phyloP scores from a whole-genome alignment of 148 eudicot species.

The Cornus florida region DNA sequence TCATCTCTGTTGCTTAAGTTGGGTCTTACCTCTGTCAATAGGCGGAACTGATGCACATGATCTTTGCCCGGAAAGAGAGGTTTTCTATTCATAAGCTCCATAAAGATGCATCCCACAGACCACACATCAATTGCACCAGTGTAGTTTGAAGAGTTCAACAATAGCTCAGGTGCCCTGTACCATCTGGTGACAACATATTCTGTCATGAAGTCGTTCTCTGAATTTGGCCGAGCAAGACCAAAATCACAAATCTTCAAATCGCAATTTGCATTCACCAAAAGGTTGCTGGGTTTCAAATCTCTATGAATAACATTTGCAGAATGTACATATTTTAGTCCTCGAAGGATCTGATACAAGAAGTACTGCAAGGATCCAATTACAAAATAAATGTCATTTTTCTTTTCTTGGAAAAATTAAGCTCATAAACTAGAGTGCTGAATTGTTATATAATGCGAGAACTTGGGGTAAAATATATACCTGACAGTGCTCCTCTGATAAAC shows the following conservation, averaged over 20 bases:
- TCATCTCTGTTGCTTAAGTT: not conserved
- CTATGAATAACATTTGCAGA: slow-evolving; percentile 88
- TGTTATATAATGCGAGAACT: not conserved
- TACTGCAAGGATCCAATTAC: slow-evolving; percentile 50
- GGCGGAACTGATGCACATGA: slow-evolving; percentile 83
- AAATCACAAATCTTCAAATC: slow-evolving; percentile 89
- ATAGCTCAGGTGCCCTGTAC: slow-evolving; percentile 90
- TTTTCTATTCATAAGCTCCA: slow-evolving; percentile 85
- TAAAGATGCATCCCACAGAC: slow-evolving; percentile 93
- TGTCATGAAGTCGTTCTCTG: slow-evolving; percentile 83
- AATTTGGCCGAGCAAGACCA: slow-evolving; percentile 82
- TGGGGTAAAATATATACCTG: slow-evolving; percentile 48
- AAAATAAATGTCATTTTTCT: slow-evolving; percentile 10
- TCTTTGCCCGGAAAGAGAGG: slow-evolving; percentile 84
- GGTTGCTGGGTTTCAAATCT: slow-evolving; percentile 85
- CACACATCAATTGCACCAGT: slow-evolving; percentile 86
- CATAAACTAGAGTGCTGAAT: not conserved
- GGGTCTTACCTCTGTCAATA: slow-evolving; percentile 69
- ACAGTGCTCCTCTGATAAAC: slow-evolving; percentile 87
- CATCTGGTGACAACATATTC: slow-evolving; percentile 90
- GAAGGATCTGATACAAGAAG: slow-evolving; percentile 84
- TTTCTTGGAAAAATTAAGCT: not conserved
- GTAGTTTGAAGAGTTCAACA: slow-evolving; percentile 80
- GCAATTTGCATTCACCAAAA: slow-evolving; percentile 71
- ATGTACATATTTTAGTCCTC: slow-evolving; percentile 86